A percentile compares a stretch with the other conserved stretches of the same genome.
phyloP scores from a whole-genome alignment of 495 filamentous ascomycete genomes.

The Penicillium verhagenii region DNA sequence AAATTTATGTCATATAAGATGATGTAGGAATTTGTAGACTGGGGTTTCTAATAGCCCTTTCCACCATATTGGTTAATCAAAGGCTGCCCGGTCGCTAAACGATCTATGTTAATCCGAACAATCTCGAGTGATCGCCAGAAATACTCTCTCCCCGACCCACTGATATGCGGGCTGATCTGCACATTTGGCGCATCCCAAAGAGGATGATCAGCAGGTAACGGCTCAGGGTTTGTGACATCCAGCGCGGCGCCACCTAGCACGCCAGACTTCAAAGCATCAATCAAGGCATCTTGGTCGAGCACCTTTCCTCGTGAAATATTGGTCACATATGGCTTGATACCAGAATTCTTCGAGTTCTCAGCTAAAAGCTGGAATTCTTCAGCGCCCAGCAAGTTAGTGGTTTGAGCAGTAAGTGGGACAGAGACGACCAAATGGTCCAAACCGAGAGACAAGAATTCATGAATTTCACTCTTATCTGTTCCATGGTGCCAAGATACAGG shows the following conservation, averaged over 20 bases:
- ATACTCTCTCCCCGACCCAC: slow-evolving; percentile 60
- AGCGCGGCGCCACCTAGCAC: slow-evolving; percentile 70
- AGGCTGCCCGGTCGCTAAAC: slow-evolving; percentile 54
- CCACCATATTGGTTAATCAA: slow-evolving; percentile 68
- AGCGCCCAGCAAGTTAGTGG: slow-evolving; percentile 57
- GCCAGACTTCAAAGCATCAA: slow-evolving; percentile 48
- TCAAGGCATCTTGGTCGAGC: slow-evolving; percentile 66
- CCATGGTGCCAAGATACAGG: slow-evolving; percentile 76
- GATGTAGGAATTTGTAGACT: too few relatives aligned
- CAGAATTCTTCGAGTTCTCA: slow-evolving; percentile 25
- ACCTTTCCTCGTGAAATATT: slow-evolving; percentile 77
- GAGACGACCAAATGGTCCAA: slow-evolving; percentile 75
- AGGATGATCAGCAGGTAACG: slow-evolving; percentile 65
- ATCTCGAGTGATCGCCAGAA: slow-evolving; percentile 58
- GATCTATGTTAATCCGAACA: slow-evolving; percentile 59
- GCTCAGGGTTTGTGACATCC: slow-evolving; percentile 85
- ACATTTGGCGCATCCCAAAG: slow-evolving; percentile 75
- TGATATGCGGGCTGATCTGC: slow-evolving; percentile 78
- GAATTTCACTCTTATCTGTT: slow-evolving; percentile 54
- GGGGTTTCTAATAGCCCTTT: slow-evolving; percentile 32
- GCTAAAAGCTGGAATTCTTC: slow-evolving; percentile 70
- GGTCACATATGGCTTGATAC: slow-evolving; percentile 51
- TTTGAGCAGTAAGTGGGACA: slow-evolving; percentile 69
- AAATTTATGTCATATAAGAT: too few relatives aligned
- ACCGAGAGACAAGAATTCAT: slow-evolving; percentile 64